Evolutionary conservation across 1,284 basidiomycete species (phyloP).

Genomic region (Pseudozyma hubeiensis): DNA sequence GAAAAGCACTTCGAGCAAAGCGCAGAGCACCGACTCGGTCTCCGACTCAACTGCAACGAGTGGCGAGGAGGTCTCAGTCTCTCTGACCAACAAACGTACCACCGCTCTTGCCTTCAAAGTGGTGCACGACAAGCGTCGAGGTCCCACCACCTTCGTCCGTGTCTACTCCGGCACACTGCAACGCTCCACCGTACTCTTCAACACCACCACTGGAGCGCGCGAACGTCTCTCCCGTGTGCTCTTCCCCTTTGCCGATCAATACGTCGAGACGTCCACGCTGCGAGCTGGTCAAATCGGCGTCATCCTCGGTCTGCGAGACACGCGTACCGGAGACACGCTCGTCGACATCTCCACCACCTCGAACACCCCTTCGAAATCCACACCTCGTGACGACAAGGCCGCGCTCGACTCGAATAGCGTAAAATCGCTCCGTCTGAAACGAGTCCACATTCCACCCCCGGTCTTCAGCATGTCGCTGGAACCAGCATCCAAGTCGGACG

Average conservation of each 20-base stretch:
- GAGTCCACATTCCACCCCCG: constrained; percentile 83
- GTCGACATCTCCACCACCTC: constrained; percentile 47
- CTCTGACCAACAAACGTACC: constrained; percentile 26
- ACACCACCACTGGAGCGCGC: constrained; percentile 77
- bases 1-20: background rate
- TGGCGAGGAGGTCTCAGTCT: constrained; percentile 62
- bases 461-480: constrained; percentile 73
- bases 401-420: constrained; percentile 7
- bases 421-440: constrained; percentile 72
- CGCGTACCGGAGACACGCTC: constrained; percentile 88
- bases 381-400: background rate
- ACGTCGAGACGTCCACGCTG: constrained; percentile 82
- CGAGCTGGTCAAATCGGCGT: constrained; percentile 87
- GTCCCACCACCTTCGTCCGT: constrained; percentile 91
- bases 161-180: constrained; percentile 80
- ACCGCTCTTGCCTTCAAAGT: constrained; percentile 84
- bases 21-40: background rate
- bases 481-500: constrained; percentile 71
- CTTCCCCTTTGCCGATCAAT: constrained; percentile 81
- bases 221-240: constrained; percentile 83
- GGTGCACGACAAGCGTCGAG: constrained; percentile 81
- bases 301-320: constrained; percentile 82
- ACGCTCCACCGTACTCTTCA: constrained; percentile 78
- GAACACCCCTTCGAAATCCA: background rate
- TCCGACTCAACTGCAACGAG: background rate